Evolutionary conservation across 2,329 filamentous ascomycete species (phyloP).

Genomic region (Aspergillus pseudotamarii): DNA sequence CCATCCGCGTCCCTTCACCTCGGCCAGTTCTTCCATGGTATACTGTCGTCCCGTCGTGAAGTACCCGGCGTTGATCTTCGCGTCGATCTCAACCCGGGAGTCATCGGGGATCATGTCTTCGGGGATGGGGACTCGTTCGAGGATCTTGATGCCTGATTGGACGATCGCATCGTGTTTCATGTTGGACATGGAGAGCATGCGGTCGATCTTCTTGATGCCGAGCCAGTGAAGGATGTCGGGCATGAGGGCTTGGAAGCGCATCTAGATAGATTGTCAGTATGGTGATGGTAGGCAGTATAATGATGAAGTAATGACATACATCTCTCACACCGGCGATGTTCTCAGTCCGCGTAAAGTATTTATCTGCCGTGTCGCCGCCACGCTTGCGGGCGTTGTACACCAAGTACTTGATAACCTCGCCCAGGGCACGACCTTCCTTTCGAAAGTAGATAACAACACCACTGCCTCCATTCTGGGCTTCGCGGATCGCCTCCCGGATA

Average conservation of each 20-base stretch:
- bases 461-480: slow-evolving; percentile 90
- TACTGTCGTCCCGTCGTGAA: slow-evolving; percentile 89
- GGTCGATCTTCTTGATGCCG: slow-evolving; percentile 96
- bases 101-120: slow-evolving; percentile 93
- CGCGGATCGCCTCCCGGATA: slow-evolving; percentile 95
- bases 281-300: neutral
- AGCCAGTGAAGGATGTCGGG: slow-evolving; percentile 97
- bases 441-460: slow-evolving; percentile 98
- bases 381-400: slow-evolving; percentile 62
- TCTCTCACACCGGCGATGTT: slow-evolving; percentile 95
- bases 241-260: slow-evolving; percentile 98
- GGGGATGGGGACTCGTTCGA: slow-evolving; percentile 87
- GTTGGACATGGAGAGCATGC: slow-evolving; percentile 98
- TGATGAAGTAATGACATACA: slow-evolving; percentile 25
- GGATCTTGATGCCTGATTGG: slow-evolving; percentile 66
- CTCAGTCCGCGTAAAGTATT: slow-evolving; percentile 94
- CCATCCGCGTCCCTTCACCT: slow-evolving; percentile 89
- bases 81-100: slow-evolving; percentile 96
- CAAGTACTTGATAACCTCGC: slow-evolving; percentile 88
- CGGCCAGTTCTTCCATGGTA: slow-evolving; percentile 80
- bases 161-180: slow-evolving; percentile 59
- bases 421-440: slow-evolving; percentile 91
- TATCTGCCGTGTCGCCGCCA: slow-evolving; percentile 41
- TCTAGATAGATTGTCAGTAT: slow-evolving; percentile 51
- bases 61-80: slow-evolving; percentile 90